phyloP scores from a whole-genome alignment of 2,329 filamentous ascomycete genomes.

The Colletotrichum horii region DNA sequence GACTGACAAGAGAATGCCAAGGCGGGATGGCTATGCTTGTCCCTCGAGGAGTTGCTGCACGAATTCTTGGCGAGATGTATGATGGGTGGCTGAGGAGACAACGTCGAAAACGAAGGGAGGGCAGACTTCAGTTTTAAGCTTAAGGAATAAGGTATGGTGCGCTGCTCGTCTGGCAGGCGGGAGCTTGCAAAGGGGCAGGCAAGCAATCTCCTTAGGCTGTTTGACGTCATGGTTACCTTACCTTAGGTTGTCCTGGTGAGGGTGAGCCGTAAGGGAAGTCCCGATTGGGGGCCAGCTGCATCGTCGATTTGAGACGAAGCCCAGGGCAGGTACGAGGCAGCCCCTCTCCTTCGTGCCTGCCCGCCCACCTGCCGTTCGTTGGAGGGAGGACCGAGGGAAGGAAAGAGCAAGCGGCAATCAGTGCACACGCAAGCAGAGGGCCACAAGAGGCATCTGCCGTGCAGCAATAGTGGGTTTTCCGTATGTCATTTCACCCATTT shows the following conservation, averaged over 20 bases:
- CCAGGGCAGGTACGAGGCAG: background rate
- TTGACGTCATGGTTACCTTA: constrained; percentile 16
- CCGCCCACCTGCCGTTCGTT: background rate
- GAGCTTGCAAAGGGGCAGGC: background rate
- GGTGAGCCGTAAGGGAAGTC: background rate
- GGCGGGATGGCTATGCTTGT: constrained; percentile 19
- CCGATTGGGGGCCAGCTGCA: background rate
- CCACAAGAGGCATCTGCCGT: background rate
- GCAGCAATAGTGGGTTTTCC: background rate
- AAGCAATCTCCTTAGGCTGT: background rate
- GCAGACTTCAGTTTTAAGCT: constrained; percentile 4
- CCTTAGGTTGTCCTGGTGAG: background rate
- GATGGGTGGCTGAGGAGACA: constrained; percentile 3
- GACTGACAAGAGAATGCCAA: constrained; percentile 12
- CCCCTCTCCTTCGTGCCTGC: too few species aligned
- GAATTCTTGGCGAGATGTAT: constrained; percentile 9
- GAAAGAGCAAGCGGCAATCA: background rate
- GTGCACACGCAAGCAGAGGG: background rate
- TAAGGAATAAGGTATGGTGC: background rate
- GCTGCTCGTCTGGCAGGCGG: background rate
- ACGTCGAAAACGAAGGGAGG: background rate
- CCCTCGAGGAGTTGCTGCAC: constrained; percentile 6
- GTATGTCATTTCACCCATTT: background rate
- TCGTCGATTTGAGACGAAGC: constrained; percentile 8
- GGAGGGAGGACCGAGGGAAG: background rate